Percentiles rank a stretch among this genome's conserved stretches.
Evolutionary conservation across 805 yeast genomes (phyloP).

Genomic region (Hanseniaspora jakobsenii): DNA sequence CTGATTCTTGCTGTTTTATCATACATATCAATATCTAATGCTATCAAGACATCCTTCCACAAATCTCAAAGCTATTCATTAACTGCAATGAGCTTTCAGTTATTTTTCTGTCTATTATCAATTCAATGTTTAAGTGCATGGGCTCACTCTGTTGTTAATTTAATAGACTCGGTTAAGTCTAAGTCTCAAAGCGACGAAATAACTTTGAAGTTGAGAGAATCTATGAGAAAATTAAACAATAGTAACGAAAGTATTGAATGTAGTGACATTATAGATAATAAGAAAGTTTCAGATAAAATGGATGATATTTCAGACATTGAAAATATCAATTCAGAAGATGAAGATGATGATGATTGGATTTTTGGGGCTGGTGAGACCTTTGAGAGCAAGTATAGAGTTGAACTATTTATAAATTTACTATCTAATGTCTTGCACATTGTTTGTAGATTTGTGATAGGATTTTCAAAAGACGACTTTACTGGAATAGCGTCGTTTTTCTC

Average conservation of each 20-base stretch:
- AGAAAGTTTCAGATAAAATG: conserved; percentile 30
- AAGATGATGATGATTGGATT: conserved; percentile 16
- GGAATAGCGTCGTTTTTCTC: conserved; percentile 29
- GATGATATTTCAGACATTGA: conserved; percentile 36
- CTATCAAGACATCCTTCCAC: not conserved
- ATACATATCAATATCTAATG: not conserved
- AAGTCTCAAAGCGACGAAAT: conserved; percentile 33
- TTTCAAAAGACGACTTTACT: conserved; percentile 36
- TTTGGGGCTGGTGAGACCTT: conserved; percentile 47
- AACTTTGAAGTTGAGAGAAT: conserved; percentile 60
- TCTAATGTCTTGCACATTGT: conserved; percentile 38
- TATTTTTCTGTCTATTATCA: conserved; percentile 1
- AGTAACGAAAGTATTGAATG: too few relatives aligned
- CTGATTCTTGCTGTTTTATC: not conserved
- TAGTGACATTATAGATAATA: too few relatives aligned
- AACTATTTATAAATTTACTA: conserved; percentile 44
- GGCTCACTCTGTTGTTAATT: conserved; percentile 38
- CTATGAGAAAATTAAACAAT: conserved; percentile 53
- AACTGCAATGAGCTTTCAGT: not conserved
- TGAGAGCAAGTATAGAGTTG: conserved; percentile 55
- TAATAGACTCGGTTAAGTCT: conserved; percentile 26
- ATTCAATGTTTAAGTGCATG: conserved; percentile 27
- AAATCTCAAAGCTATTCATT: not conserved
- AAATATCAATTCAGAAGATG: conserved; percentile 6
- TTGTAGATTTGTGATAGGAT: conserved; percentile 37